A percentile compares a stretch with the other conserved stretches of the same genome.
Conservation (phyloP, 345 rosid genomes). For the Linum tenue region DNA sequence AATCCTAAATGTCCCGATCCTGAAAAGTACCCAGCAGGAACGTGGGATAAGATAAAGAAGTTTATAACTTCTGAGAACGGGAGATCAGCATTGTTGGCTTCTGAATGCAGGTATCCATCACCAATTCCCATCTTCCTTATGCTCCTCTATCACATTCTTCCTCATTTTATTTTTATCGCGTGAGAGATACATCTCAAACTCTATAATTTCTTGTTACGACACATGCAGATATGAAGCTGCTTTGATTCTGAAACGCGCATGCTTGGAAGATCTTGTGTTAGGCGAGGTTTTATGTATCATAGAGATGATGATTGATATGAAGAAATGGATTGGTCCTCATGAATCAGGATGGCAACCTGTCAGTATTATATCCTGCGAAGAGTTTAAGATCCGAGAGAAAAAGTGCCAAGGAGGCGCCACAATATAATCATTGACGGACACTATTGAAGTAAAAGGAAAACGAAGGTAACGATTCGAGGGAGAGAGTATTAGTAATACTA, state of each 20-base stretch:
- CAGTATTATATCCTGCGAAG: conserved; percentile 5
- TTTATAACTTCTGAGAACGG: conserved; percentile 53
- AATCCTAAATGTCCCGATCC: conserved; percentile 58
- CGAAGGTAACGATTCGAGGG: background rate
- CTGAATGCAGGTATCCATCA: conserved; percentile 55
- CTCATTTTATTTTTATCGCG: background rate
- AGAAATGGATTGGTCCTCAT: conserved; percentile 19
- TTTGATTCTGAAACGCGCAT: conserved; percentile 16
- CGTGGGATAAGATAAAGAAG: conserved; percentile 54
- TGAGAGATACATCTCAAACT: background rate
- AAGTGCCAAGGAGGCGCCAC: background rate
- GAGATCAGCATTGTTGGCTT: conserved; percentile 38
- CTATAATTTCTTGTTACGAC: background rate
- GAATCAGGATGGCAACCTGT: conserved; percentile 21
- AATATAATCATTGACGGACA: background rate
- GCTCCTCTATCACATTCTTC: background rate
- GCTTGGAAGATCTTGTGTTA: conserved; percentile 18
- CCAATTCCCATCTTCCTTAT: background rate
- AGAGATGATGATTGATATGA: conserved; percentile 12
- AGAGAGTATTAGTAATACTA: background rate
- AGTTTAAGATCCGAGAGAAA: conserved; percentile 15
- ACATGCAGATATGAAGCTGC: conserved; percentile 22
- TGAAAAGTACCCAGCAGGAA: conserved; percentile 40
- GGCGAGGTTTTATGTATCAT: conserved; percentile 19
- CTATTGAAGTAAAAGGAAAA: background rate